These are phyloP conservation scores for Diospyros kaki DNA, from an alignment of 148 eudicot species.

Conservation along the genomic window DNA sequence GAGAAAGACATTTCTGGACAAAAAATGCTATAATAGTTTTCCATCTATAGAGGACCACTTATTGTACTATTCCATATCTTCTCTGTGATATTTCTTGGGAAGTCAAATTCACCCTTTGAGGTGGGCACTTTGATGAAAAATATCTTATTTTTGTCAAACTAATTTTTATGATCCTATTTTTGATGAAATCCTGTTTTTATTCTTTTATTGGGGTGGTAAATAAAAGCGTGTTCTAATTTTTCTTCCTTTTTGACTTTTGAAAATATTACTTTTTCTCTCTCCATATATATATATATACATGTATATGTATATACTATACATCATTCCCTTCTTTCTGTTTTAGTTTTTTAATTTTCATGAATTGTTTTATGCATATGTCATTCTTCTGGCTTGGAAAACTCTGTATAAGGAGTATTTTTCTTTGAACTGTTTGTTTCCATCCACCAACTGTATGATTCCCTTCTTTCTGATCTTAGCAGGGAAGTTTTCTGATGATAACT, in stretches of 20 bases:
- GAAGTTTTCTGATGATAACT: background rate
- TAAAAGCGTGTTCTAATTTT: background rate
- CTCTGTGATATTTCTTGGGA: background rate
- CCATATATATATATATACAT: no score
- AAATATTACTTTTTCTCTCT: background rate
- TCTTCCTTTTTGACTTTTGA: background rate
- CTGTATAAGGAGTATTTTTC: background rate
- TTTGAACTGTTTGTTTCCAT: background rate
- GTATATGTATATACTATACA: background rate
- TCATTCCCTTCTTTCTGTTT: no score
- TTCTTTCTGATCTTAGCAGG: background rate
- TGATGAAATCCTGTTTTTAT: background rate
- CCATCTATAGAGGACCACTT: background rate
- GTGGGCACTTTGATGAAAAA: background rate
- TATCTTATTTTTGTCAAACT: background rate
- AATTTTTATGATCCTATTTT: background rate
- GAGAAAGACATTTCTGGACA: background rate
- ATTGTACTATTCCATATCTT: background rate
- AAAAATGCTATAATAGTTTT: background rate
- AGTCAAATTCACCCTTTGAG: background rate
- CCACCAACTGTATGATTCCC: background rate
- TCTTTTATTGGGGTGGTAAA: background rate
- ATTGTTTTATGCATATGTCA: background rate
- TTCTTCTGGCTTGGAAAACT: background rate
- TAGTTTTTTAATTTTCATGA: background rate